Percentiles rank a stretch among this genome's conserved stretches.
Conservation (phyloP, 148 eudicot genomes). For the Chenopodium formosanum region DNA sequence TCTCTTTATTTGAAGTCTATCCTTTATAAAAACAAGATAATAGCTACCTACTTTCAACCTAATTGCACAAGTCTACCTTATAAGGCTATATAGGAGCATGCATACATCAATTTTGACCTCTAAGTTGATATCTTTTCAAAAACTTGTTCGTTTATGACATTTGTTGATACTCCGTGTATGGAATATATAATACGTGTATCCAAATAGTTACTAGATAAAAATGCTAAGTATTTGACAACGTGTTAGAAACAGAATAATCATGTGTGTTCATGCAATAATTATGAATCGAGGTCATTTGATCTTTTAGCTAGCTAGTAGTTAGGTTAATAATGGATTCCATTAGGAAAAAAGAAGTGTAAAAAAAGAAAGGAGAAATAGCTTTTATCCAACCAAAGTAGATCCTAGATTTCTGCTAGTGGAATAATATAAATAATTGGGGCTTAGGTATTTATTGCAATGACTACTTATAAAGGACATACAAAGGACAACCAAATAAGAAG, state of each 20-base stretch:
- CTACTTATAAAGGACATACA: neutral
- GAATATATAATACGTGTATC: no score
- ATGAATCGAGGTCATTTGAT: no score
- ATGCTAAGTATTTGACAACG: no score
- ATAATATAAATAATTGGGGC: neutral
- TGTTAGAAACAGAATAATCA: no score
- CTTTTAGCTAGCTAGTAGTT: neutral
- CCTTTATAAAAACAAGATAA: neutral
- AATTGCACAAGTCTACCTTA: neutral
- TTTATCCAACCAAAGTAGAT: constrained; percentile 15
- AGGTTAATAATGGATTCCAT: neutral
- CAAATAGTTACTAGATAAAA: no score
- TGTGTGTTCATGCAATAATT: no score
- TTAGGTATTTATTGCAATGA: neutral
- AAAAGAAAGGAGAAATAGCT: neutral
- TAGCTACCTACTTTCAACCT: constrained; percentile 4
- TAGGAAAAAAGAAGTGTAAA: neutral
- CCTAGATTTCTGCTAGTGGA: constrained; percentile 3
- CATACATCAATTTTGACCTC: no score
- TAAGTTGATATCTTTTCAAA: no score
- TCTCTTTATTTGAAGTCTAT: neutral
- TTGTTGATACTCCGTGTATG: no score
- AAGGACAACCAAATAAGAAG: constrained; percentile 2
- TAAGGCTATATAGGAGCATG: neutral
- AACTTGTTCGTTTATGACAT: no score